Conservation (phyloP, 805 yeast species). For the Monosporozyma siamensis region DNA sequence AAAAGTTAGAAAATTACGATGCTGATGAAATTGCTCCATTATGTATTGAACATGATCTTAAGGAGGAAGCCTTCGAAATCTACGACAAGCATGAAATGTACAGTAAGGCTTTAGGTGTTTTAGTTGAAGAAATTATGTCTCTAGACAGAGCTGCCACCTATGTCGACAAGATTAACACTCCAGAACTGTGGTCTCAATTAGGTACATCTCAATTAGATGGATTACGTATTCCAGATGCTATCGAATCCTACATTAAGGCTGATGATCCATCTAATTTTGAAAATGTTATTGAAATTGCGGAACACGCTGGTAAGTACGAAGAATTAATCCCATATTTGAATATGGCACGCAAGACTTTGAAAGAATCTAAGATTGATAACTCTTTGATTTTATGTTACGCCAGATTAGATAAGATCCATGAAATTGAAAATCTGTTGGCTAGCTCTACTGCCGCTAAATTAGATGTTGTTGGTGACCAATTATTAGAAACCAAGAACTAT, state of each 20-base stretch:
- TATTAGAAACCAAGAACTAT: constrained; percentile 72
- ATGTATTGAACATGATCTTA: constrained; percentile 77
- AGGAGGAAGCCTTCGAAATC: constrained; percentile 91
- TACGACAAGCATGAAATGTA: constrained; percentile 76
- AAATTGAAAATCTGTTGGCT: constrained; percentile 74
- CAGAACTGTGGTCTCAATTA: constrained; percentile 88
- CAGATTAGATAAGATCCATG: constrained; percentile 58
- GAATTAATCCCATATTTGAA: constrained; percentile 77
- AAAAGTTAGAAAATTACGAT: constrained; percentile 82
- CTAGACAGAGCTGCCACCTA: constrained; percentile 90
- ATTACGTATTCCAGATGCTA: constrained; percentile 81
- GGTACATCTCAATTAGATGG: constrained; percentile 96
- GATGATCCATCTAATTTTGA: constrained; percentile 83
- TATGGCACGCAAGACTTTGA: constrained; percentile 85
- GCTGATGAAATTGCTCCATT: constrained; percentile 89
- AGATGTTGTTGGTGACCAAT: constrained; percentile 84
- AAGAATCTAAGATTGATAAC: constrained; percentile 90
- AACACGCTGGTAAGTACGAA: constrained; percentile 92
- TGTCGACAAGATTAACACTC: constrained; percentile 78
- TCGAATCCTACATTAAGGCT: constrained; percentile 84
- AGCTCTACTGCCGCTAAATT: constrained; percentile 90
- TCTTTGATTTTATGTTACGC: constrained; percentile 86
- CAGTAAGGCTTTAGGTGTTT: constrained; percentile 74
- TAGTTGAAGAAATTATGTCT: constrained; percentile 88
- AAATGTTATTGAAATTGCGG: constrained; percentile 88